phyloP scores from a whole-genome alignment of 2,329 filamentous ascomycete genomes.

The Botrytis aclada region DNA sequence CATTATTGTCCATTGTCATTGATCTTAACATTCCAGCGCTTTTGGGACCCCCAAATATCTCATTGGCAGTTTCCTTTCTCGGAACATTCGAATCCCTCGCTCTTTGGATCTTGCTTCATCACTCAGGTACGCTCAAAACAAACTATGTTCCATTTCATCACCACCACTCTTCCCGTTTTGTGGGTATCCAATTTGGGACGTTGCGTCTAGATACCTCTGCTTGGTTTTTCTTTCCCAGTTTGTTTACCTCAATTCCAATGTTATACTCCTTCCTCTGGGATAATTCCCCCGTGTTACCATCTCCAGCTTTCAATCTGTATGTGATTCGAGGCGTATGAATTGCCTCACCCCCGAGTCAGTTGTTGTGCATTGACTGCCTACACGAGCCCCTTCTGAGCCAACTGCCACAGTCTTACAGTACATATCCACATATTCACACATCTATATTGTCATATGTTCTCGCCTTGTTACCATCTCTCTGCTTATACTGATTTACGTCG shows the following conservation, averaged over 20 bases:
- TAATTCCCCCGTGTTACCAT: background rate
- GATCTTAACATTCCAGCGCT: background rate
- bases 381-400: background rate
- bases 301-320: background rate
- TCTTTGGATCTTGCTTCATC: constrained; percentile 8
- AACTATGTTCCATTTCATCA: constrained; percentile 3
- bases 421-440: background rate
- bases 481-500: background rate
- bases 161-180: background rate
- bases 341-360: constrained; percentile 6
- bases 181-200: constrained; percentile 3
- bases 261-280: background rate
- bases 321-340: background rate
- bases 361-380: constrained; percentile 4
- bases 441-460: background rate
- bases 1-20: background rate
- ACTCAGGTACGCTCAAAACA: constrained; percentile 10
- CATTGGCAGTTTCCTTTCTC: background rate
- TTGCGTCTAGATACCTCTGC: background rate
- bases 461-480: background rate
- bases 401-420: background rate
- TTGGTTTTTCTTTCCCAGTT: background rate
- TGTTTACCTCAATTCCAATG: background rate
- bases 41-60: background rate
- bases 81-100: background rate